Conservation (phyloP, 1,284 basidiomycete species). For the Ceratorhiza oryzae-sativae region DNA sequence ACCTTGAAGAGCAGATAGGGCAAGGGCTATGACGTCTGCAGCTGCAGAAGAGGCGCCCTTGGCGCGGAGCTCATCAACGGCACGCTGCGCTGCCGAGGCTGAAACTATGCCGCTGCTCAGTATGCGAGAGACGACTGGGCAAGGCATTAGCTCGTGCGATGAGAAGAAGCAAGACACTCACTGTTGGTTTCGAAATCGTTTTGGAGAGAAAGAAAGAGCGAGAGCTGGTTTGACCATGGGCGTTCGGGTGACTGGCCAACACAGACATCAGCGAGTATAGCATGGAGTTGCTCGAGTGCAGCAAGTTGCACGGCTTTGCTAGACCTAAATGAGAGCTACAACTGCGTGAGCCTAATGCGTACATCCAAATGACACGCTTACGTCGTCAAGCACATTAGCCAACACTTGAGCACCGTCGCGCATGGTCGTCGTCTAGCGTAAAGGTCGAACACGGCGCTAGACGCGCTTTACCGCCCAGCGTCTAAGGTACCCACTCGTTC, state of each 20-base stretch:
- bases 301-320: slow-evolving; percentile 56
- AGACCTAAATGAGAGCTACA: slow-evolving; percentile 52
- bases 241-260: slow-evolving; percentile 47
- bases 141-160: not conserved
- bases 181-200: slow-evolving; percentile 79
- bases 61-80: slow-evolving; percentile 54
- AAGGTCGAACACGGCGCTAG: not conserved
- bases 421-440: slow-evolving; percentile 8
- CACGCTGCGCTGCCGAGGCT: slow-evolving; percentile 6
- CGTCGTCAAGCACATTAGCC: slow-evolving; percentile 67
- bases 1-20: slow-evolving; percentile 78
- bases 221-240: slow-evolving; percentile 55
- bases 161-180: slow-evolving; percentile 51
- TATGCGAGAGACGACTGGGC: slow-evolving; percentile 66
- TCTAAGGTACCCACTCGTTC: not conserved
- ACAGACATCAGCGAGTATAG: slow-evolving; percentile 63
- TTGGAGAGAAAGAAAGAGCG: slow-evolving; percentile 68
- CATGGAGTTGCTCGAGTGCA: slow-evolving; percentile 67
- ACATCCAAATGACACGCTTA: slow-evolving; percentile 50
- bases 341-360: slow-evolving; percentile 52
- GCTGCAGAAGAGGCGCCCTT: slow-evolving; percentile 51
- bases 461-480: not conserved
- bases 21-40: slow-evolving; percentile 56
- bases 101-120: slow-evolving; percentile 36
- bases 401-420: slow-evolving; percentile 23